Percentiles rank a stretch among this genome's conserved stretches.
Conservation (phyloP, 306 rosid genomes). For the Prunus mira region DNA sequence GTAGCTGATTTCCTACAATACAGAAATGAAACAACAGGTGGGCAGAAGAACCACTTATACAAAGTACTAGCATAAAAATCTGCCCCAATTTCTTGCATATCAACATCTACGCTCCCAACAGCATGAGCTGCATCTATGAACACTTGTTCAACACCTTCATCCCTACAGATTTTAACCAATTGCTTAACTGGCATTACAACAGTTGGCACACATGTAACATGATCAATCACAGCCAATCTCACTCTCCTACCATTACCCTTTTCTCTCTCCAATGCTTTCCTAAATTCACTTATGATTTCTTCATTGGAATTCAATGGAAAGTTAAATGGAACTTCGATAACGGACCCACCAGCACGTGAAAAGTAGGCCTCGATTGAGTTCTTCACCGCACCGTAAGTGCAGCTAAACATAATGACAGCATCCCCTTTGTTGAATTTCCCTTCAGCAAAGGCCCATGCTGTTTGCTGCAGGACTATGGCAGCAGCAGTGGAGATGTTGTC, state of each 20-base stretch:
- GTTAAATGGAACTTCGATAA: slow-evolving; percentile 62
- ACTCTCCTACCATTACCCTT: slow-evolving; percentile 51
- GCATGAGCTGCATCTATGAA: slow-evolving; percentile 83
- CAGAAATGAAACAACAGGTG: slow-evolving; percentile 65
- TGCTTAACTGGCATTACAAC: slow-evolving; percentile 69
- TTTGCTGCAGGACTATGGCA: slow-evolving; percentile 56
- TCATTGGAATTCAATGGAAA: slow-evolving; percentile 65
- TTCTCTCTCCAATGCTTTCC: slow-evolving; percentile 59
- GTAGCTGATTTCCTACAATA: slow-evolving; percentile 33
- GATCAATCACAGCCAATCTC: slow-evolving; percentile 77
- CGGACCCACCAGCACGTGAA: slow-evolving; percentile 63
- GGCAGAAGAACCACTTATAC: slow-evolving; percentile 86
- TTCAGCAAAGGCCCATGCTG: slow-evolving; percentile 67
- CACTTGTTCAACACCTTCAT: slow-evolving; percentile 81
- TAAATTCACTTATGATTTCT: slow-evolving; percentile 53
- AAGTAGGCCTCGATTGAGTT: slow-evolving; percentile 81
- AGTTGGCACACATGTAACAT: slow-evolving; percentile 77
- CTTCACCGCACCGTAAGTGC: slow-evolving; percentile 71
- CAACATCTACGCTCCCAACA: slow-evolving; percentile 66
- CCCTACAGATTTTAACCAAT: slow-evolving; percentile 68
- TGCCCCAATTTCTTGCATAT: slow-evolving; percentile 81
- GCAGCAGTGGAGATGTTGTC: slow-evolving; percentile 78
- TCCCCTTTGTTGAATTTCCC: slow-evolving; percentile 64
- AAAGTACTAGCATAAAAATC: slow-evolving; percentile 76
- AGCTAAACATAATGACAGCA: slow-evolving; percentile 65